These are phyloP conservation scores for Gossypium longicalyx DNA, from an alignment of 345 rosid species.

Conservation along the genomic window DNA sequence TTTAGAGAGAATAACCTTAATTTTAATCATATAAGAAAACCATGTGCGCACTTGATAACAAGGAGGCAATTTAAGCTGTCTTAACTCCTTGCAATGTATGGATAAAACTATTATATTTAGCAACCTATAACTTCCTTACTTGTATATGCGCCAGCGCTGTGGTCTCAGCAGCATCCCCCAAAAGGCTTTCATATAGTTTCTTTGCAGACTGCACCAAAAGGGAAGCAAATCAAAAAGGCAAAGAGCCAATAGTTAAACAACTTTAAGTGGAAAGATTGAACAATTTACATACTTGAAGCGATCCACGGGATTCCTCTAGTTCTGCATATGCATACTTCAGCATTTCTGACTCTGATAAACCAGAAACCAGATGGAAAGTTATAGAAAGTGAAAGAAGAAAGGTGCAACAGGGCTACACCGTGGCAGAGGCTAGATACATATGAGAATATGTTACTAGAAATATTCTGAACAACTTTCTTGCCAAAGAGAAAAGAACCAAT, in stretches of 20 bases:
- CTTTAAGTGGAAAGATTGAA: neutral
- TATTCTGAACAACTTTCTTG: constrained; percentile 3
- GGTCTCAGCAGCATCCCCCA: constrained; percentile 50
- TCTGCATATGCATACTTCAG: constrained; percentile 92
- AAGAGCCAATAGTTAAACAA: constrained; percentile 7
- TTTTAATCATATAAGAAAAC: neutral
- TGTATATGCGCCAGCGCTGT: constrained; percentile 83
- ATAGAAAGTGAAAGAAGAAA: constrained; percentile 9
- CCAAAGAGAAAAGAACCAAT: constrained; percentile 19
- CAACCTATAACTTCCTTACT: constrained; percentile 36
- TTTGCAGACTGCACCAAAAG: constrained; percentile 68
- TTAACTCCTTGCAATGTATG: neutral
- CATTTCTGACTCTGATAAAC: constrained; percentile 67
- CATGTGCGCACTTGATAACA: neutral
- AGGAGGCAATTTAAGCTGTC: neutral
- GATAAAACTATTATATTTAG: neutral
- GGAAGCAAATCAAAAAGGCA: constrained; percentile 20
- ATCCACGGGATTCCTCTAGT: constrained; percentile 92
- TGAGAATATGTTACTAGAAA: neutral
- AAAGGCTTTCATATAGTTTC: constrained; percentile 69
- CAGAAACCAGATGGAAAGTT: constrained; percentile 19
- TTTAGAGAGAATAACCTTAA: neutral
- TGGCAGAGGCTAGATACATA: constrained; percentile 5
- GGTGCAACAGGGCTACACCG: neutral
- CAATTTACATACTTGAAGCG: constrained; percentile 48